Percentiles rank a stretch among this genome's conserved stretches.
These are phyloP conservation scores for Magnolia changhungtana DNA, from an alignment of 164 flowering plant species.

Conservation along the genomic window DNA sequence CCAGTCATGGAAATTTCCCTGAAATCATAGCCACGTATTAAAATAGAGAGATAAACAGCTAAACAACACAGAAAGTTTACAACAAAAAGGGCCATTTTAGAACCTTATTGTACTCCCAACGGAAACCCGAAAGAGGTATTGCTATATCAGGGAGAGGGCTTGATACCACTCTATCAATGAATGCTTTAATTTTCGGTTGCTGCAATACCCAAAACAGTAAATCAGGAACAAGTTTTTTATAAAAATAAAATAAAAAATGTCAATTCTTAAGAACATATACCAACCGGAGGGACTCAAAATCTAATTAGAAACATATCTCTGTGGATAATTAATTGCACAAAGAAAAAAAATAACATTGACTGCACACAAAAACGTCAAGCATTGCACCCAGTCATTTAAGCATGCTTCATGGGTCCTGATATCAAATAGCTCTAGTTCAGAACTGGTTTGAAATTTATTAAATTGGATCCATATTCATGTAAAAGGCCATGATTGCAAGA, in stretches of 20 bases:
- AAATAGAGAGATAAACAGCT: constrained; percentile 3
- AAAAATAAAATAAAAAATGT: not conserved
- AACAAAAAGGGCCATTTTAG: not conserved
- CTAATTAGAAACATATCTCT: too few relatives aligned
- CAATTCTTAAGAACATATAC: not conserved
- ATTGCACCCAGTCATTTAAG: too few relatives aligned
- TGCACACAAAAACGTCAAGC: too few relatives aligned
- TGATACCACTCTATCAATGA: constrained; percentile 86
- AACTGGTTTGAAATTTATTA: too few relatives aligned
- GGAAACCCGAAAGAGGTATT: constrained; percentile 88
- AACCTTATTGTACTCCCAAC: constrained; percentile 97
- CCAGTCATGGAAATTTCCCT: constrained; percentile 99
- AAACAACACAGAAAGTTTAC: not conserved
- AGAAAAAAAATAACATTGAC: too few relatives aligned
- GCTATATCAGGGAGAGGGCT: constrained; percentile 90
- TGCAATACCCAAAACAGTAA: constrained; percentile 30
- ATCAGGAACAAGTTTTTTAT: constrained; percentile 1
- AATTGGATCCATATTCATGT: too few relatives aligned
- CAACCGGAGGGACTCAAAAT: not conserved
- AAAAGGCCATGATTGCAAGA: too few relatives aligned
- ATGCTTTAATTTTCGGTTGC: constrained; percentile 86
- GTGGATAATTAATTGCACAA: too few relatives aligned
- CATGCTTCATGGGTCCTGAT: too few relatives aligned
- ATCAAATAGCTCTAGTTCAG: too few relatives aligned
- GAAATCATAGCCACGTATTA: constrained; percentile 21